Conservation (phyloP, 371 early-diverging fungal species). For the Apophysomyces ossiformis region DNA sequence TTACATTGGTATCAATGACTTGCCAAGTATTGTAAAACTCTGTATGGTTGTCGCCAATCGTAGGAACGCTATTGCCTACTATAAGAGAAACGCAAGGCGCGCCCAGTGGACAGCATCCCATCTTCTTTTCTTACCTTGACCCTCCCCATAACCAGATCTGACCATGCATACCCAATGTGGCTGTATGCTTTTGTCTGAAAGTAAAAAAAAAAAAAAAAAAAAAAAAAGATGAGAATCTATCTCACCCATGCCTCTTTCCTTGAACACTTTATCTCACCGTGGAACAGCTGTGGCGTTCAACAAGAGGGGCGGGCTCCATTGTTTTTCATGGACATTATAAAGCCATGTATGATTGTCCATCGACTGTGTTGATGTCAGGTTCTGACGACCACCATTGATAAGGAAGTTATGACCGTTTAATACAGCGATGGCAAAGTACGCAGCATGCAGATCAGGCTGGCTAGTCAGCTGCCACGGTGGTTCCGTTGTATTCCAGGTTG, state of each 20-base stretch:
- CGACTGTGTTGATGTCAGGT: background rate
- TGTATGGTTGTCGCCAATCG: slow-evolving; percentile 18
- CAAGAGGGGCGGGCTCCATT: slow-evolving; percentile 15
- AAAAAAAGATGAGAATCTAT: background rate
- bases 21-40: slow-evolving; percentile 35
- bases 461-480: slow-evolving; percentile 30
- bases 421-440: slow-evolving; percentile 30
- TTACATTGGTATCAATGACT: slow-evolving; percentile 37
- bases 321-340: slow-evolving; percentile 24
- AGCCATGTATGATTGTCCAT: slow-evolving; percentile 14
- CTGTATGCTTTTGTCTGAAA: slow-evolving; percentile 37
- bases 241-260: slow-evolving; percentile 10
- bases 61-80: background rate
- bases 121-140: slow-evolving; percentile 26
- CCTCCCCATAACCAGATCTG: slow-evolving; percentile 51
- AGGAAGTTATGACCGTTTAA: slow-evolving; percentile 25
- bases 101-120: background rate
- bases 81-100: background rate
- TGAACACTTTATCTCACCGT: slow-evolving; percentile 17
- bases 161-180: slow-evolving; percentile 34
- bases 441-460: slow-evolving; percentile 13
- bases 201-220: background rate
- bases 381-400: slow-evolving; percentile 30
- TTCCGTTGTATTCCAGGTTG: slow-evolving; percentile 32
- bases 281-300: slow-evolving; percentile 12